These are phyloP conservation scores for Elsinoe australis DNA, from an alignment of 2,329 filamentous ascomycete species.

Conservation along the genomic window DNA sequence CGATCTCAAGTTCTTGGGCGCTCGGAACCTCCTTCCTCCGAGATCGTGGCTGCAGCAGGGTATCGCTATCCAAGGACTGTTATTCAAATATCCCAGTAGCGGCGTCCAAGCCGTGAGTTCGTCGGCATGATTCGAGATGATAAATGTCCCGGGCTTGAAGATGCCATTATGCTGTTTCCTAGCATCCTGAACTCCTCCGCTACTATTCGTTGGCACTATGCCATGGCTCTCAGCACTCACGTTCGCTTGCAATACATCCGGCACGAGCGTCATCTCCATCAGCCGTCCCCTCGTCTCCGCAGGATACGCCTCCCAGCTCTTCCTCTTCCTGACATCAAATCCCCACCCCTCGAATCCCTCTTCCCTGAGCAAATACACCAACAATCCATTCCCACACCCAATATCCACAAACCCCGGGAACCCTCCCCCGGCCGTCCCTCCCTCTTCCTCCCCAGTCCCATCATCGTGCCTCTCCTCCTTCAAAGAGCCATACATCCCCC, in stretches of 20 bases:
- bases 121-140: conserved; percentile 95
- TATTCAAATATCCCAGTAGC: conserved; percentile 66
- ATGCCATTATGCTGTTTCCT: conserved; percentile 40
- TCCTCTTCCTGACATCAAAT: conserved; percentile 79
- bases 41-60: conserved; percentile 92
- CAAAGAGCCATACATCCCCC: conserved; percentile 63
- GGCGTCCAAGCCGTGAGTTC: conserved; percentile 96
- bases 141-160: conserved; percentile 70
- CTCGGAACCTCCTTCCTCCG: conserved; percentile 64
- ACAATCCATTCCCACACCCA: conserved; percentile 86
- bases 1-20: conserved; percentile 31
- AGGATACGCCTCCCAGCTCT: conserved; percentile 73
- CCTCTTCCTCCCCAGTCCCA: neutral
- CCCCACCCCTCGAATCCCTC: conserved; percentile 85
- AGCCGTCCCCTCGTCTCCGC: conserved; percentile 42
- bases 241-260: conserved; percentile 35
- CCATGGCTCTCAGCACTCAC: too few relatives aligned
- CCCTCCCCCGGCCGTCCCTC: conserved; percentile 1
- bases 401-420: conserved; percentile 95
- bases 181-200: conserved; percentile 37
- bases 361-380: conserved; percentile 70
- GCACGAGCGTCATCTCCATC: conserved; percentile 54
- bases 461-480: conserved; percentile 20
- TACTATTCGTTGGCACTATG: too few relatives aligned
- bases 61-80: conserved; percentile 80